A percentile compares a stretch with the other conserved stretches of the same genome.
Evolutionary conservation across 441 rosid genomes (phyloP).

Genomic region (Biscutella laevigata): DNA sequence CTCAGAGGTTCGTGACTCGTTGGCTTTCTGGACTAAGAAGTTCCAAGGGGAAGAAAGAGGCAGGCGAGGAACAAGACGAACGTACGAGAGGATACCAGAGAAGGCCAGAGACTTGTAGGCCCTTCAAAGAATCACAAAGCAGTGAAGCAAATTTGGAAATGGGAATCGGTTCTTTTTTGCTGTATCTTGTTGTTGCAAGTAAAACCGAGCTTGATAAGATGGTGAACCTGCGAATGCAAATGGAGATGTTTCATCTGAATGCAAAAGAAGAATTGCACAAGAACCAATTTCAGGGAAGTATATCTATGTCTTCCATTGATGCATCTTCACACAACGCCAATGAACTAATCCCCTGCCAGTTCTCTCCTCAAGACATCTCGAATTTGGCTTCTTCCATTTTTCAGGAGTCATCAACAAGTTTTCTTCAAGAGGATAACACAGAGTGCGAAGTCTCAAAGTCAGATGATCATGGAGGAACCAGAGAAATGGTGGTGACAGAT

Average conservation of each 20-base stretch:
- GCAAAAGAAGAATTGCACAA: slow-evolving; percentile 30
- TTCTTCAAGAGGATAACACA: slow-evolving; percentile 29
- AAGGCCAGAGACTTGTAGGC: background rate
- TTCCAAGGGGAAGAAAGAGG: slow-evolving; percentile 19
- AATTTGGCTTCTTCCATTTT: slow-evolving; percentile 26
- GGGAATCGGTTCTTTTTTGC: slow-evolving; percentile 52
- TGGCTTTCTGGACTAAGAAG: slow-evolving; percentile 26
- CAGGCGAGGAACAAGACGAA: background rate
- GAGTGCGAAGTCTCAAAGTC: slow-evolving; percentile 30
- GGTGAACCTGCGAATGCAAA: slow-evolving; percentile 44
- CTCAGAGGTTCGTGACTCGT: slow-evolving; percentile 19
- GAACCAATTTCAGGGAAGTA: slow-evolving; percentile 5
- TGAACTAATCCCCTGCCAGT: slow-evolving; percentile 22
- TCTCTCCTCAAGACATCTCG: slow-evolving; percentile 27
- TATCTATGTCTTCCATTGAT: slow-evolving; percentile 10
- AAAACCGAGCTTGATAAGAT: slow-evolving; percentile 62
- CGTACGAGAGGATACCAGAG: background rate
- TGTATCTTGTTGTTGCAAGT: slow-evolving; percentile 51
- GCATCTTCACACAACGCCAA: background rate
- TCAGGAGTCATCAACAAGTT: slow-evolving; percentile 24
- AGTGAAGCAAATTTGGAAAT: slow-evolving; percentile 35
- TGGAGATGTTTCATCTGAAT: slow-evolving; percentile 47
- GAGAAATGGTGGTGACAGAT: slow-evolving; percentile 25
- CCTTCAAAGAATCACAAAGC: slow-evolving; percentile 30
- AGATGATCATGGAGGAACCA: slow-evolving; percentile 33